A percentile compares a stretch with the other conserved stretches of the same genome.
These are phyloP conservation scores for Nicotiana knightiana DNA, from an alignment of 257 asterid species.

Conservation along the genomic window DNA sequence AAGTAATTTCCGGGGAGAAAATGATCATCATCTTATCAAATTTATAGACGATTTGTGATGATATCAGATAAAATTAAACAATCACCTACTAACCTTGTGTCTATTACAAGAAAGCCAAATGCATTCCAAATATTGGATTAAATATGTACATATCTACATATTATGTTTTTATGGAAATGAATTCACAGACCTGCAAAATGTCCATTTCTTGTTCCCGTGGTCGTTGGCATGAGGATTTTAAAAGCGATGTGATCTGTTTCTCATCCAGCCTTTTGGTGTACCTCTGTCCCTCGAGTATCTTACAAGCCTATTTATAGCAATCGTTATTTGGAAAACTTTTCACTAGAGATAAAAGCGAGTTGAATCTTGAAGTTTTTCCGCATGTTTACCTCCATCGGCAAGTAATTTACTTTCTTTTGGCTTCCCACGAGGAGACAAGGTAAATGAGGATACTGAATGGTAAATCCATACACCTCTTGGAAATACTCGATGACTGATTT, in stretches of 20 bases:
- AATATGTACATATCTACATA: too few species aligned
- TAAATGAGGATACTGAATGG: constrained; percentile 84
- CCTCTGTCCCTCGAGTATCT: constrained; percentile 93
- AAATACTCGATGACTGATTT: constrained; percentile 93
- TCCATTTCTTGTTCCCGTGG: constrained; percentile 92
- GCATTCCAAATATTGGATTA: too few species aligned
- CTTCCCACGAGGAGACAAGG: constrained; percentile 99
- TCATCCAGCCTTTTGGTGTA: constrained; percentile 91
- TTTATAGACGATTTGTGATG: too few species aligned
- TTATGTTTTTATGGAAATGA: not conserved
- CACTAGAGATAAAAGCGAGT: not conserved
- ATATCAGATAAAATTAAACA: too few species aligned
- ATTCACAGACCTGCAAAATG: constrained; percentile 64
- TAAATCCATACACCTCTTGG: constrained; percentile 87
- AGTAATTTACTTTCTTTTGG: constrained; percentile 95
- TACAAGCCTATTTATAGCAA: constrained; percentile 63
- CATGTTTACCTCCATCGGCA: constrained; percentile 86
- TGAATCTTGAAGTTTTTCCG: not conserved
- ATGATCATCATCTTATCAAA: too few species aligned
- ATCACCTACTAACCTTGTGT: too few species aligned
- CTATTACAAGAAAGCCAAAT: too few species aligned
- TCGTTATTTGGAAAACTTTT: not conserved
- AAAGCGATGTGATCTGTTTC: constrained; percentile 84
- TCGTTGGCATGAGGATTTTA: constrained; percentile 92
- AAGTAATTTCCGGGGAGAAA: too few species aligned